Evolutionary conservation across 2,329 filamentous ascomycete genomes (phyloP), one percentile per base, ranked within the genome.

Genomic region (Byssothecium circinans): DNA sequence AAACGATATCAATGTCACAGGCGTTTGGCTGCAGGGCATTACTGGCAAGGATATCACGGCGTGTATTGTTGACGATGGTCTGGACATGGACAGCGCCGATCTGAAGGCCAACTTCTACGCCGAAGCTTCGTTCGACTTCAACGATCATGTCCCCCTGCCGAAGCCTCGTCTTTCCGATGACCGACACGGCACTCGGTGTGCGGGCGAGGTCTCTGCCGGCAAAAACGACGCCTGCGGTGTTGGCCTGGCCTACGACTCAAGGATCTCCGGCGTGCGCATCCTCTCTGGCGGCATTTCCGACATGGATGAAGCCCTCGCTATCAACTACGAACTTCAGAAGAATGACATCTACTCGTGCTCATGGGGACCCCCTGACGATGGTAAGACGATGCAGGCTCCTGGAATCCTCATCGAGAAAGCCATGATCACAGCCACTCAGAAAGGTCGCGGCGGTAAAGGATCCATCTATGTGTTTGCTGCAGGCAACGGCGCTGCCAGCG

Each of bases 301-400:
- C 68, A 86, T 88, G 22, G 94, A 99, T 64, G 94, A 99, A 73
- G 91, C 94, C 19, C 78, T 87, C 23, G 89, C 94, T 18, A 85
- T 99, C 79, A 96, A 95, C 72, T 97, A 92, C 75, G 88, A 87
- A 53, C 94, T 84, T 63, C 85, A 96, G 62, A 78, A 92, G 52
- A 99, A 96, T 68, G 84, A 96, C 50, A 97, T 99, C 49, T 99
- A 96, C 74, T 99, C 94, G 1, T 99, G 94, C 75, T 99, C 94
- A 0, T 99, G 94, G 94, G 94, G 94, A 0, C 94, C 94, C 8
- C 89, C 91, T 0, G 94, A 99, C 63, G 91, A 97, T 68, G 94
- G 94, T 37, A 79, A 80, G 51, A 91, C 90, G 19, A 99, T 99
- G 94, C 92, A 97, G 60, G 89, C 86, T 0, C 94, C 94, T 0